A percentile compares a stretch with the other conserved stretches of the same genome.
These are phyloP conservation scores for Debaryomycetaceae sp. DNA, from an alignment of 1,139 yeast genomes.

Conservation along the genomic window DNA sequence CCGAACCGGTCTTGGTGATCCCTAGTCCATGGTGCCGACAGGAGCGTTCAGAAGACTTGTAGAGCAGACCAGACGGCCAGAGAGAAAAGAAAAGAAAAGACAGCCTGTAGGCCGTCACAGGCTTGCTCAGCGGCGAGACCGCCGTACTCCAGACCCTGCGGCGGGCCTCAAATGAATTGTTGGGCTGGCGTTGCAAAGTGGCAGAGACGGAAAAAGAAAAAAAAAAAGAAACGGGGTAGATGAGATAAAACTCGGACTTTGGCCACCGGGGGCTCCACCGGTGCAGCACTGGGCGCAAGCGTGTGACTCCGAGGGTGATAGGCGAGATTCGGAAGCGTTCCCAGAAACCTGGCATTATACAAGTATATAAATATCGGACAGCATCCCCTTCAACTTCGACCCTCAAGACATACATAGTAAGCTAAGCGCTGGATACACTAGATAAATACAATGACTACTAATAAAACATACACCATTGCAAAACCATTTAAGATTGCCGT, in stretches of 20 bases:
- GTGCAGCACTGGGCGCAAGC: not conserved
- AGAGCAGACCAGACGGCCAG: no score
- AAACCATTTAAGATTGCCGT: slow-evolving; percentile 40
- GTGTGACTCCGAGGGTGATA: not conserved
- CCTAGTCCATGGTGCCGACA: not conserved
- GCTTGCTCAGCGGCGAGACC: no score
- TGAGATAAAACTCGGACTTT: not conserved
- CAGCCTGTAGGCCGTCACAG: no score
- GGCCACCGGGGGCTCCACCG: slow-evolving; percentile 1
- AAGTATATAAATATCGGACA: not conserved
- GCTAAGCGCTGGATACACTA: no score
- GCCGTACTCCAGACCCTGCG: no score
- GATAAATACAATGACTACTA: slow-evolving; percentile 5
- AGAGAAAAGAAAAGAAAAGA: no score
- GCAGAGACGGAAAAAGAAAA: not conserved
- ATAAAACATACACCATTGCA: slow-evolving; percentile 9
- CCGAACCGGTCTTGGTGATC: not conserved
- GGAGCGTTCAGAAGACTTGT: no score
- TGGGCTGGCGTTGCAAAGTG: not conserved
- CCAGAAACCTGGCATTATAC: not conserved
- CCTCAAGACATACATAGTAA: no score
- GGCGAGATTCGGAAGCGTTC: not conserved
- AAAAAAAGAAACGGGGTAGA: not conserved
- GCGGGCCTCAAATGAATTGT: not conserved
- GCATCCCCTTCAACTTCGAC: no score